Evolutionary conservation across 2,329 filamentous ascomycete species (phyloP).

Genomic region (Chaetomium olivaceum): DNA sequence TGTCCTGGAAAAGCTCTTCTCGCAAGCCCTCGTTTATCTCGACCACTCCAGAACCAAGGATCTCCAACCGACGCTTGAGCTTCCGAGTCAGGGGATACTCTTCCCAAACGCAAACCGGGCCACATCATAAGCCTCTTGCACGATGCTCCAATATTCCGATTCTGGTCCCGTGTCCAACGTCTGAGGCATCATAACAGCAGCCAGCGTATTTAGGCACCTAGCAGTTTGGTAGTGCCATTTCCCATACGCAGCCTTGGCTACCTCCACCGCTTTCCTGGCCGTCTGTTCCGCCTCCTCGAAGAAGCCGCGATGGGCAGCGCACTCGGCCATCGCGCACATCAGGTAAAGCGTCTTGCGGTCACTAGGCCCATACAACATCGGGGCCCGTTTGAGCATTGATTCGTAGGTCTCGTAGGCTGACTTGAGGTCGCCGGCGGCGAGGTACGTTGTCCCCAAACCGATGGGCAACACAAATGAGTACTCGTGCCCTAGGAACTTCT

Average conservation of each 20-base stretch:
- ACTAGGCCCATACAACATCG: not conserved
- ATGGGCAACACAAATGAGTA: not conserved
- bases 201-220: not conserved
- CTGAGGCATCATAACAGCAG: not conserved
- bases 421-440: not conserved
- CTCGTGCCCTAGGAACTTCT: not conserved
- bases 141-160: slow-evolving; percentile 1
- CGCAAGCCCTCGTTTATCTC: not conserved
- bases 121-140: slow-evolving; percentile 10
- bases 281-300: slow-evolving; percentile 12
- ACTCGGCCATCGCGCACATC: slow-evolving; percentile 5
- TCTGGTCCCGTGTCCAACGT: not conserved
- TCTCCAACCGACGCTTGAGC: not conserved
- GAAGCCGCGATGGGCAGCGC: not conserved
- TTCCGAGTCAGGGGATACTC: not conserved
- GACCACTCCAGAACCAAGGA: not conserved
- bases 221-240: slow-evolving; percentile 15
- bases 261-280: not conserved
- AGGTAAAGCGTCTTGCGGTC: slow-evolving; percentile 2
- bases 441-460: not conserved
- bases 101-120: not conserved
- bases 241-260: slow-evolving; percentile 3
- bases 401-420: not conserved
- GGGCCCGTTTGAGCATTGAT: not conserved
- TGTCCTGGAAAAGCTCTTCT: too few relatives aligned